A percentile compares a stretch with the other conserved stretches of the same genome.
These are phyloP conservation scores for Jaminaea rosea DNA, from an alignment of 1,284 basidiomycete species.

Conservation along the genomic window DNA sequence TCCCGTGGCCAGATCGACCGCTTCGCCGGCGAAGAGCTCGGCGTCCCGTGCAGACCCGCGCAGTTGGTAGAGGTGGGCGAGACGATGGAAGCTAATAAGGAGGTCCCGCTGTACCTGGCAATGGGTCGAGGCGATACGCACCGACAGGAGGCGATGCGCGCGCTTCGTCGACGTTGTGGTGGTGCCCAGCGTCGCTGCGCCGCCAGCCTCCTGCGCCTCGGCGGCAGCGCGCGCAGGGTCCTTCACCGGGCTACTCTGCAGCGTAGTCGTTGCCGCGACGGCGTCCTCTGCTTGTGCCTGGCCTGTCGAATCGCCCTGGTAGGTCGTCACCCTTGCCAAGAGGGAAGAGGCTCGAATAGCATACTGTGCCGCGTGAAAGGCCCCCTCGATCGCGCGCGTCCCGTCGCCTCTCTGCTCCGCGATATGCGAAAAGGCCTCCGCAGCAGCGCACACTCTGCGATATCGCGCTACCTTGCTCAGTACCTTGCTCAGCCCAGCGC, in stretches of 20 bases:
- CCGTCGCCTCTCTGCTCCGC: not conserved
- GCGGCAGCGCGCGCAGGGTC: too few species aligned
- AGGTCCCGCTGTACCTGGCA: conserved; percentile 1
- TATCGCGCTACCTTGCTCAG: not conserved
- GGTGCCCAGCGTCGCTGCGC: too few species aligned
- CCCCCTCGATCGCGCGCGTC: not conserved
- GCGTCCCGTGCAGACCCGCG: conserved; percentile 37
- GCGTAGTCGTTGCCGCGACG: too few species aligned
- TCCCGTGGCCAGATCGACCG: conserved; percentile 23
- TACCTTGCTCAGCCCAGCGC: not conserved
- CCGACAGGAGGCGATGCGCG: not conserved
- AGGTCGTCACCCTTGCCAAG: too few species aligned
- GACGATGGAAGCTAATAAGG: conserved; percentile 10
- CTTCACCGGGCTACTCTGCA: too few species aligned
- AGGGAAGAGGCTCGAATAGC: not conserved
- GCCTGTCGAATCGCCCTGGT: too few species aligned
- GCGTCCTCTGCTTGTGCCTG: not conserved
- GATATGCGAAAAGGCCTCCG: not conserved
- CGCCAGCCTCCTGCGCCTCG: too few species aligned
- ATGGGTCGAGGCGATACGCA: not conserved
- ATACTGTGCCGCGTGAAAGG: not conserved
- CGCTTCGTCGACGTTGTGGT: not conserved
- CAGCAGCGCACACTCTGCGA: not conserved
- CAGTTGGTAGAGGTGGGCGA: conserved; percentile 22
- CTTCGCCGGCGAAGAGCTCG: conserved; percentile 30